Evolutionary conservation across 2,329 filamentous ascomycete genomes (phyloP).

Genomic region (Cytospora chrysosperma): DNA sequence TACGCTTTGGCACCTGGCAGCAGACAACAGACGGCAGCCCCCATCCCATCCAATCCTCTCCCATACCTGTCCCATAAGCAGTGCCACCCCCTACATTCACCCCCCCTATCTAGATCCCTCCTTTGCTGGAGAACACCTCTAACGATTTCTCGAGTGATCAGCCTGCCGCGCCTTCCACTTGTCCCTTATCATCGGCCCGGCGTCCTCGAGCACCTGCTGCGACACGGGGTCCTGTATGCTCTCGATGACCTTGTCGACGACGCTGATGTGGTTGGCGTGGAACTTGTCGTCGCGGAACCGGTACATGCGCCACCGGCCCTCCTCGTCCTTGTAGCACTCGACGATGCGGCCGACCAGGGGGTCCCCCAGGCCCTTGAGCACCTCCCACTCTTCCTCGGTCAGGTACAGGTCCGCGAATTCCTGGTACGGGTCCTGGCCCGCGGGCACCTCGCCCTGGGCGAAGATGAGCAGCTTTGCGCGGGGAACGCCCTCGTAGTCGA

Average conservation of each 20-base stretch:
- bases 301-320: conserved; percentile 79
- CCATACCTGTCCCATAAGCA: too few species aligned
- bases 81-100: too few species aligned
- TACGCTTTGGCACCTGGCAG: too few species aligned
- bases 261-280: conserved; percentile 84
- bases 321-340: conserved; percentile 79
- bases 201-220: conserved; percentile 73
- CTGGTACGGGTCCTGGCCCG: conserved; percentile 54
- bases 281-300: conserved; percentile 91
- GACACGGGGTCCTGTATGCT: conserved; percentile 86
- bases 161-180: conserved; percentile 70
- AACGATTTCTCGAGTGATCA: conserved; percentile 29
- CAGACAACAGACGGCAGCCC: too few species aligned
- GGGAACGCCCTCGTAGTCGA: conserved; percentile 80
- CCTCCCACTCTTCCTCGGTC: conserved; percentile 78
- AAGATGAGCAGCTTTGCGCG: conserved; percentile 70
- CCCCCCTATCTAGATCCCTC: too few species aligned
- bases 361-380: conserved; percentile 68
- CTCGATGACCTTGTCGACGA: conserved; percentile 81
- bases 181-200: conserved; percentile 69
- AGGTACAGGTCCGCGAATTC: conserved; percentile 68
- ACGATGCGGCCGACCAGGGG: conserved; percentile 85
- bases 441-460: conserved; percentile 52
- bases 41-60: too few species aligned
- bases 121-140: conserved; percentile 6